phyloP scores from a whole-genome alignment of 148 eudicot species.

The Silene latifolia region DNA sequence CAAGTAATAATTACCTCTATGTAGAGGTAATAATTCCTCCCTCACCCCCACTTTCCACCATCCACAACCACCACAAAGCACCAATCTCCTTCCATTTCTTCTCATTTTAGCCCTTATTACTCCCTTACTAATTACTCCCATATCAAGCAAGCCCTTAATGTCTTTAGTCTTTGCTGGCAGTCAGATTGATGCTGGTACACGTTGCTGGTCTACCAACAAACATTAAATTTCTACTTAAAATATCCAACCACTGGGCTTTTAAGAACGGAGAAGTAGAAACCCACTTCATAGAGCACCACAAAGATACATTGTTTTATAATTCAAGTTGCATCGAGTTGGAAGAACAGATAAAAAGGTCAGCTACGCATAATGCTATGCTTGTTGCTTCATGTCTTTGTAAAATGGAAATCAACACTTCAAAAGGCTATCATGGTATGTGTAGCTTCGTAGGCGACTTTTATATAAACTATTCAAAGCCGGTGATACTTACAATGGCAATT shows the following conservation, averaged over 20 bases:
- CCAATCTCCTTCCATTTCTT: too few relatives aligned
- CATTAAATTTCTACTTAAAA: constrained; percentile 67
- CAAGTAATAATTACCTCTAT: too few relatives aligned
- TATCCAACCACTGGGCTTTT: constrained; percentile 84
- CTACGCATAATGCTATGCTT: constrained; percentile 56
- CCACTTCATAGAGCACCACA: constrained; percentile 85
- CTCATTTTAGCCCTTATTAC: too few relatives aligned
- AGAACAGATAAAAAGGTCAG: constrained; percentile 44
- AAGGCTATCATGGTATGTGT: constrained; percentile 51
- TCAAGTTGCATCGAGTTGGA: constrained; percentile 36
- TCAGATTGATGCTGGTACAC: constrained; percentile 37
- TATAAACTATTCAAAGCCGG: constrained; percentile 13
- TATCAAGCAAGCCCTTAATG: too few relatives aligned
- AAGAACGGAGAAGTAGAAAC: constrained; percentile 87
- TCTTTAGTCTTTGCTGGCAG: constrained; percentile 12
- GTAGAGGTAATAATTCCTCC: too few relatives aligned
- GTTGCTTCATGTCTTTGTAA: constrained; percentile 85
- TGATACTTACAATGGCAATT: constrained; percentile 13
- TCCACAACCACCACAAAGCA: too few relatives aligned
- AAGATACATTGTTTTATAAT: constrained; percentile 65
- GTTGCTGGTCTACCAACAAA: constrained; percentile 98
- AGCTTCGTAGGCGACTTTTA: constrained; percentile 7
- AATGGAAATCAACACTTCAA: constrained; percentile 44
- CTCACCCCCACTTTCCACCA: too few relatives aligned
- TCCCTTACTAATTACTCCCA: too few relatives aligned